phyloP scores from a whole-genome alignment of 176 grass and related monocot species.

The Lolium multiflorum region DNA sequence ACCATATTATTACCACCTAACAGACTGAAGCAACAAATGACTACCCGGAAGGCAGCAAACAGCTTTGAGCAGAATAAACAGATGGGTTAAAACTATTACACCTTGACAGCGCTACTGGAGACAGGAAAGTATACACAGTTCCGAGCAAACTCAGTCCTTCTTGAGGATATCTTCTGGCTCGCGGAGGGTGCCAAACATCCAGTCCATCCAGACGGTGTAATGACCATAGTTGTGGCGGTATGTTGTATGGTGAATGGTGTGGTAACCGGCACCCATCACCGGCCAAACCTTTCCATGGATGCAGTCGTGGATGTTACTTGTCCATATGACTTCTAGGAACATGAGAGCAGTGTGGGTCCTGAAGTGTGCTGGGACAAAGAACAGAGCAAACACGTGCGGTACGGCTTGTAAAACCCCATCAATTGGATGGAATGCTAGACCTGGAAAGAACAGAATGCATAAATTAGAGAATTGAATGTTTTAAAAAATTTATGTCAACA shows the following conservation, averaged over 20 bases:
- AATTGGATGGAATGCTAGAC: constrained; percentile 93
- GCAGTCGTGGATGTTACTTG: constrained; percentile 93
- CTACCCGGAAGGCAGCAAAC: background rate
- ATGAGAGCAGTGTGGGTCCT: constrained; percentile 63
- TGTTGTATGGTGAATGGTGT: constrained; percentile 96
- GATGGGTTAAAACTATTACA: constrained; percentile 34
- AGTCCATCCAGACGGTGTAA: constrained; percentile 95
- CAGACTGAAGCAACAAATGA: constrained; percentile 20
- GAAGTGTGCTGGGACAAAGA: constrained; percentile 72
- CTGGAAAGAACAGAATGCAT: constrained; percentile 38
- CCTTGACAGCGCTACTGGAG: background rate
- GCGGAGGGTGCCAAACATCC: constrained; percentile 92
- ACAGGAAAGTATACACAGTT: background rate
- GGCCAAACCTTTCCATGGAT: constrained; percentile 98
- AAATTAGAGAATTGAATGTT: constrained; percentile 17
- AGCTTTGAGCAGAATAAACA: background rate
- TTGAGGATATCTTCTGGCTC: constrained; percentile 74
- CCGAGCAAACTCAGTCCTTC: constrained; percentile 48
- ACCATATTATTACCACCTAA: constrained; percentile 36
- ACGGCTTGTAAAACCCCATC: constrained; percentile 91
- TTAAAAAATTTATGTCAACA: background rate
- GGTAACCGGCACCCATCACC: constrained; percentile 96
- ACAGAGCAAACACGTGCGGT: constrained; percentile 83
- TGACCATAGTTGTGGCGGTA: constrained; percentile 99
- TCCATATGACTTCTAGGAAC: constrained; percentile 88